phyloP scores from a whole-genome alignment of 163 green algal species.

The Chlamydomonas reinhardtii region DNA sequence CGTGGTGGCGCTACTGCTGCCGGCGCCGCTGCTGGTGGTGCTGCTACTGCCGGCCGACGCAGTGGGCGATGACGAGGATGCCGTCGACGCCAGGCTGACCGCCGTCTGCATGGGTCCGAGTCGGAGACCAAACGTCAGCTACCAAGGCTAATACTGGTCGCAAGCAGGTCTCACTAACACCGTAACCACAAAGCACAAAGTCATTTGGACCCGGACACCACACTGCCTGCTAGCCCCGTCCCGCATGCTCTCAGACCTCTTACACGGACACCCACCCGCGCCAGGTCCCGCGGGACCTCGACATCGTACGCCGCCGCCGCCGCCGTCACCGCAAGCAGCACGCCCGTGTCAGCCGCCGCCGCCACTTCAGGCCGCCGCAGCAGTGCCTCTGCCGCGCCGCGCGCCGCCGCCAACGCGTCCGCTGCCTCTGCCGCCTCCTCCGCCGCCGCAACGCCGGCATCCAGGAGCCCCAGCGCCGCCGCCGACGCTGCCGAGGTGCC shows the following conservation, averaged over 20 bases:
- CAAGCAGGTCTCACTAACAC: too few species aligned
- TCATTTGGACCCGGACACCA: too few species aligned
- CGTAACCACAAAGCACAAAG: too few species aligned
- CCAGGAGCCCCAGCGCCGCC: too few species aligned
- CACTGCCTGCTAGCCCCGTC: too few species aligned
- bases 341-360: not conserved
- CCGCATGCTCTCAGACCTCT: too few species aligned
- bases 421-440: not conserved
- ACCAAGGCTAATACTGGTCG: too few species aligned
- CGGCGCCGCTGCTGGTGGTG: not conserved
- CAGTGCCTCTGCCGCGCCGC: not conserved
- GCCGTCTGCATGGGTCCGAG: not conserved
- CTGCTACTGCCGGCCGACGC: not conserved
- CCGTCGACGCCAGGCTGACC: not conserved
- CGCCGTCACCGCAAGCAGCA: not conserved
- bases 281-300: not conserved
- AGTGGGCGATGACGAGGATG: not conserved
- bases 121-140: too few species aligned
- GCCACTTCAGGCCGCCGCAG: not conserved
- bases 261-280: slow-evolving; percentile 12
- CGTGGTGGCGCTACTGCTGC: too few species aligned
- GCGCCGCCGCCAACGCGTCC: not conserved
- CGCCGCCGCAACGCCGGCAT: not conserved
- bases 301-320: slow-evolving; percentile 23
- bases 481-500: too few species aligned